A percentile compares a stretch with the other conserved stretches of the same genome.
phyloP scores from a whole-genome alignment of 257 asterid genomes.

The Petunia secreta region DNA sequence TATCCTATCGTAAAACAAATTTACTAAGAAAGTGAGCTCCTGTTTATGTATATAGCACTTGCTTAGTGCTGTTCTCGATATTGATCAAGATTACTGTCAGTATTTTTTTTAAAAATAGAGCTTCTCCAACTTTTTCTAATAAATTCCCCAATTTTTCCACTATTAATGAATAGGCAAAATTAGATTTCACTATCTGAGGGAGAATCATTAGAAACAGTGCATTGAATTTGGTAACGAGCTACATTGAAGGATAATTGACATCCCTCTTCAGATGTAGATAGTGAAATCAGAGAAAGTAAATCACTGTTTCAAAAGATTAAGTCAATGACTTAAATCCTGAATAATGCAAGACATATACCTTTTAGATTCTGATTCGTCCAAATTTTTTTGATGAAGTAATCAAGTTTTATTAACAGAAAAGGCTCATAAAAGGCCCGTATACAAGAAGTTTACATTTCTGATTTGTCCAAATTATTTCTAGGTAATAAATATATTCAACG shows the following conservation, averaged over 20 bases:
- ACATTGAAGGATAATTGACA: background rate
- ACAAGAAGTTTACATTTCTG: background rate
- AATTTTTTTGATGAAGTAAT: background rate
- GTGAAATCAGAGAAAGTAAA: background rate
- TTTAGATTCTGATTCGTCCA: background rate
- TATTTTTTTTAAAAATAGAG: background rate
- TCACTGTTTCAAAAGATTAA: background rate
- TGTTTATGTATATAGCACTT: background rate
- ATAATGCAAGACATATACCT: background rate
- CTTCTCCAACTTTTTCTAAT: background rate
- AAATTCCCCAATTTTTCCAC: background rate
- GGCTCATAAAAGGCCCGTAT: too few species aligned
- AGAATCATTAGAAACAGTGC: background rate
- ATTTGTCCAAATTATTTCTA: background rate
- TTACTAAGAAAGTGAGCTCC: constrained; percentile 8
- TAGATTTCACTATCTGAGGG: background rate
- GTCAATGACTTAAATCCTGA: background rate
- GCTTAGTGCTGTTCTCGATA: background rate
- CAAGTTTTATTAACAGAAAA: too few species aligned
- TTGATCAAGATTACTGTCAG: background rate
- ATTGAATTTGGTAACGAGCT: background rate
- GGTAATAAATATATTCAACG: background rate
- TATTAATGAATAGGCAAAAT: background rate
- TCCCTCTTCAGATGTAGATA: background rate
- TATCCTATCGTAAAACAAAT: background rate